Conservation (phyloP, 2,329 filamentous ascomycete genomes). For the Dothistroma pini region DNA sequence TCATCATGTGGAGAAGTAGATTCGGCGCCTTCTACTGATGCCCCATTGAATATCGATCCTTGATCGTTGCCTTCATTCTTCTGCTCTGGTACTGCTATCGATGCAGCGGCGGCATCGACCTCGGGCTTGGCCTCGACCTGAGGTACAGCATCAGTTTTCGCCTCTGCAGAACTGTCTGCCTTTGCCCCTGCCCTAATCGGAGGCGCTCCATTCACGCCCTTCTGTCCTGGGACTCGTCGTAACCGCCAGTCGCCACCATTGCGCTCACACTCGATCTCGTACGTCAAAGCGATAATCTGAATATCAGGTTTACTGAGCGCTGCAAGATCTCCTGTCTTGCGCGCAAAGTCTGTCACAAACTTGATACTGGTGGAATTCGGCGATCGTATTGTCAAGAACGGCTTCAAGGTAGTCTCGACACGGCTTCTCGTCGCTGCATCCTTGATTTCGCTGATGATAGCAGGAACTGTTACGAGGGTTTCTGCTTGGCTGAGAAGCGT, state of each 20-base stretch:
- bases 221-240: slow-evolving; percentile 74
- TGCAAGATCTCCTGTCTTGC: slow-evolving; percentile 81
- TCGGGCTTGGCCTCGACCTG: slow-evolving; percentile 1
- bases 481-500: slow-evolving; percentile 75
- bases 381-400: slow-evolving; percentile 74
- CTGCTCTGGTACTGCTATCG: not conserved
- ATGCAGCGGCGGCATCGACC: slow-evolving; percentile 5
- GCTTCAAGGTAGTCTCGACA: slow-evolving; percentile 78
- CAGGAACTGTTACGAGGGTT: slow-evolving; percentile 75
- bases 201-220: slow-evolving; percentile 67
- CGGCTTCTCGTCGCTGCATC: slow-evolving; percentile 76
- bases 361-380: slow-evolving; percentile 75
- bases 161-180: not conserved
- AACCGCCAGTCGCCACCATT: slow-evolving; percentile 88
- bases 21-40: not conserved
- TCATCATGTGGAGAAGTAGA: not conserved
- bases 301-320: slow-evolving; percentile 88
- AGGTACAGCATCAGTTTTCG: not conserved
- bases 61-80: not conserved
- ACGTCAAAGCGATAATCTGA: slow-evolving; percentile 82
- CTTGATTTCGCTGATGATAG: slow-evolving; percentile 81
- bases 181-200: slow-evolving; percentile 42
- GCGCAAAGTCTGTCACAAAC: slow-evolving; percentile 78
- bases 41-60: not conserved
- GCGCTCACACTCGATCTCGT: slow-evolving; percentile 88